Base-by-base conservation (phyloP, 805 yeast genomes). In the Spathaspora girioi region DNA sequence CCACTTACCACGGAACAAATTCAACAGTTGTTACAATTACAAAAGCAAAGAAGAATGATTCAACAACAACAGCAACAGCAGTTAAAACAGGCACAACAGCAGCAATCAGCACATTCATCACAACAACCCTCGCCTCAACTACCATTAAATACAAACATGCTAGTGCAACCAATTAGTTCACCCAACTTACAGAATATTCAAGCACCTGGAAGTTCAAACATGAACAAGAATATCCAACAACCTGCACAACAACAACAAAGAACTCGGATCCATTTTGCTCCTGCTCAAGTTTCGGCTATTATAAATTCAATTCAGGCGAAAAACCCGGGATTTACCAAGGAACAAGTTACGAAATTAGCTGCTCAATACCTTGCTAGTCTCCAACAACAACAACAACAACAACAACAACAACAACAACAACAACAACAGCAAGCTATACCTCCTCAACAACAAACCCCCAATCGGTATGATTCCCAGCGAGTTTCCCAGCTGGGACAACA, bases 311-410 rank as follows among this genome's bases (percentile, higher is more conserved):
- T 84, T 49, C 87, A 84, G 61, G 68, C 77, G n/a, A 83, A 83
- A 58, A 80, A 84, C 61, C 90, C 90, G 1, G 78, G 75, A 31
- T 67, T 83, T 61, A 72, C 82, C 10, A 82, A 82, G 54, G 85
- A 81, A 51, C 86, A 84, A 58, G 87, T 84, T 0, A 81, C 86
- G 2, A 78, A 81, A 52, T 71, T 84, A 51, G 89, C 89, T 2
- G 86, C 86, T 2, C 76, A 83, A 14, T 83, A 83, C 58, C 64
- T 84, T 54, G 83, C 87, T 0, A 79, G 76, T 53, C 66, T 80
- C 35, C 86, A 82, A 61, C 80, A 77, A 53, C 78, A 75, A 58
- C 83, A 79, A 58, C 78, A 73, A 46, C 65, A 73, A 29, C 58
- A 66, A 48, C 57, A 63, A 47, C 51, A 60, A 52, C 57, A 58